Base-by-base conservation (phyloP, 2,329 filamentous ascomycete species). In the Aspergillus sp. region DNA sequence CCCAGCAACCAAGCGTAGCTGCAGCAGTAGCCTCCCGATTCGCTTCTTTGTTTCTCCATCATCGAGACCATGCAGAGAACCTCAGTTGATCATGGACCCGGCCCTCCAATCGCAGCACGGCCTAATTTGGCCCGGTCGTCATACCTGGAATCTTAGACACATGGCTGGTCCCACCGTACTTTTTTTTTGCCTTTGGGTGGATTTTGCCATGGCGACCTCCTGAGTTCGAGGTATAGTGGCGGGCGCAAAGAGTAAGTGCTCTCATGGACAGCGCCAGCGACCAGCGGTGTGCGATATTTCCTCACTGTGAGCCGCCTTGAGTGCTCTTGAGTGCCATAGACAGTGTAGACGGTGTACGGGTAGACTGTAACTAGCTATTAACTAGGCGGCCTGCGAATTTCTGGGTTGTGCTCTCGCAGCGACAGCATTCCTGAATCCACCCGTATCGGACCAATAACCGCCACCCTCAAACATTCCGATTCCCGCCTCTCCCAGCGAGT, bases 381-480 rank as follows among this genome's bases (percentile, higher is more conserved):
- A 8, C 27, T 3, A 9, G 46, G n/a, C 6, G 6, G 8, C 15
- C 59, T 57, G 35, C 37, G 19, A 43, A 40, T 55, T 55, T 57
- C 44, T 35, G 33, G 33, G 43, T 35, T 25, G 47, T 52, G 33
- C 8, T 41, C 35, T 54, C 40, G 12, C 14, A 9, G 35, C 35
- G 15, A 37, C 35, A 41, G 52, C 25, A 27, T 51, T 52, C 48
- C 46, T 33, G 41, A 46, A 40, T 31, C 35, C 46, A 56, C 54
- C 55, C 39, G 57, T 40, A 43, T 52, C 35, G 50, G 48, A 51
- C 69, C 69, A 71, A 71, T 70, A 59, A 70, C 47, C 54, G 53
- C 27, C 58, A 61, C 44, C 27, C 6, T 44, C 61, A 69, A 66
- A 62, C 58, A 58, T 56, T 31, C 27, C 27, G 27, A 31, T 31